Base-by-base conservation (phyloP, 78 protist genomes). In the Dictyostelium brefeldianum region DNA sequence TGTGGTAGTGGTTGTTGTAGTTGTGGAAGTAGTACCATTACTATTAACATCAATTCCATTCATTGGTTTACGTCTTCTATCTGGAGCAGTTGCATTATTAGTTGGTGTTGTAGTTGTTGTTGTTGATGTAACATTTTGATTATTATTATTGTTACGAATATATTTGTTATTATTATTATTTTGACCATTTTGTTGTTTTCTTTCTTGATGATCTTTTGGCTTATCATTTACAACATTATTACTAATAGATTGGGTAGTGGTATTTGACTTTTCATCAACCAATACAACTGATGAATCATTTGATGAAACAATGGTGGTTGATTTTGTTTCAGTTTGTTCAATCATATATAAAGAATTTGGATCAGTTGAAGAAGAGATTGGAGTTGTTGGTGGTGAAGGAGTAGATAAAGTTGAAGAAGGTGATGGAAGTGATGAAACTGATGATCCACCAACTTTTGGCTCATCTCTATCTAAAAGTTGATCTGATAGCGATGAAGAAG, bases 311-410 rank as follows among this genome's bases (percentile, higher is more conserved):
- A 36, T 62, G 27, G 70, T 10, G 5, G 64, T 56, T 56, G 64
- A 6, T 22, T 27, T 67, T 67, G 75, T 0, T 64, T 27, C 17
- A 22, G 71, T 25, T 4, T 64, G 22, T 27, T 64, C 43, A 15
- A 29, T 48, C 27, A 31, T 67, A 31, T 67, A 67, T 67, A 67
- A 67, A 25, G 59, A n/a, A 31, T 11, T 54, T 10, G 81, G 31
- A 14, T 78, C 83, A 73, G 78, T 47, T 41, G 81, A 80, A 14
- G 73, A 15, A 4, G 80, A 27, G 4, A n/a, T 10, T n/a, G 78
- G 75, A 0, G 89, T 80, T 0, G 51, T 29, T 18, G 87, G 69
- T 62, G 87, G 53, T 50, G 78, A 64, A 15, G 89, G 78, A 27
- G 89, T 22, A 50, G 89, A 62, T n/a, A 65, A 9, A 14, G 89